Evolutionary conservation across 163 green algal species (phyloP), one percentile per base, ranked within the genome.

Genomic region (Scenedesmus sp.): DNA sequence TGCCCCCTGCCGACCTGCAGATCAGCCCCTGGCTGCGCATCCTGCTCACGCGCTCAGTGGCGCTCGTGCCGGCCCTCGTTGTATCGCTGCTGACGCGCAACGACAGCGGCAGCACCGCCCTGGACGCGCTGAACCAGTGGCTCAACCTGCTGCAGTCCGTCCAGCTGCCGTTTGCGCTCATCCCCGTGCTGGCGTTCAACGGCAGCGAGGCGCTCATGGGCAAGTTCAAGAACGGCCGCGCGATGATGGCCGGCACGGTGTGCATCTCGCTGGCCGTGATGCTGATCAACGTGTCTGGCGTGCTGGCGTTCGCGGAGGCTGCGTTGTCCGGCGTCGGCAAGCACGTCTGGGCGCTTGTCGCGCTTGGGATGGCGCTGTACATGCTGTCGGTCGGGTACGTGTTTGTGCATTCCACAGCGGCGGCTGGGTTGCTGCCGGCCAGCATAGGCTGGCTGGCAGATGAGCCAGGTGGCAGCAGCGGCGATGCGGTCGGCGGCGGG

Each of bases 131-230:
- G 44, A 98, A 98, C 88, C 96, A 98, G 92, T 94, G 90, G 82
- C 93, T 88, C 9, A 88, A 88, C 59, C 83, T 88, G 7, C 93
- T 98, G 82, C 96, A 98, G 88, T 93, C 81, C 78, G 88, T 98
- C 26, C 94, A 97, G 94, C 96, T 99, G 88, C 97, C 97, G 0
- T 99, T 99, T 95, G 97, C 96, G 22, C 94, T 98, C 22, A 94
- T 98, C 20, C 97, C 97, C 59, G 89, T 94, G 37, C 90, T 95
- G 1, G 88, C 87, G 4, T 93, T 96, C 90, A 97, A 95, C 15
- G 93, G 93, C 0, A 91, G 87, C 46, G 61, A 84, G 16, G 61
- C 72, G 0, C 81, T 97, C 22, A 96, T 97, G 94, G 94, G 94
- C 30, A 22, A 76, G 0, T 95, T 97, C 83, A 86, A 89, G n/a